Evolutionary conservation across 192 early-diverging fungal species (phyloP).

Genomic region (Coemansia umbellata): DNA sequence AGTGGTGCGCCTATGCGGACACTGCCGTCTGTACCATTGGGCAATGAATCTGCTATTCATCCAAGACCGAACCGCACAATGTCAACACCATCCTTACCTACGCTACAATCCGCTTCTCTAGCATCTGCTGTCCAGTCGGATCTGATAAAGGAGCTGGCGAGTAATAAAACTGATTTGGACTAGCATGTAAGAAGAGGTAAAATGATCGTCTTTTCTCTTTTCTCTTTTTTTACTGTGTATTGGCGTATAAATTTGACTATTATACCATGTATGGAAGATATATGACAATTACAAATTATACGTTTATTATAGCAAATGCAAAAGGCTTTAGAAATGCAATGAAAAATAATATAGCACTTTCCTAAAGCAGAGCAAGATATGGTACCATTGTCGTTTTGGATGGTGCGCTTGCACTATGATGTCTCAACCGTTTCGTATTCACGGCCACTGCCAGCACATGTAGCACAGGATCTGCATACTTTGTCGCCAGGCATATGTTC

Average conservation of each 20-base stretch:
- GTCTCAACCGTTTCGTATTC: not conserved
- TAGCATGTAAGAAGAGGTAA: no score
- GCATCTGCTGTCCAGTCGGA: slow-evolving; percentile 20
- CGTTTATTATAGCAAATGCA: no score
- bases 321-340: no score
- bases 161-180: slow-evolving; percentile 7
- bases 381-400: not conserved
- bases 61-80: slow-evolving; percentile 18
- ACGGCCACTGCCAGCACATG: not conserved
- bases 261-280: no score
- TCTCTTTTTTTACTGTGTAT: no score
- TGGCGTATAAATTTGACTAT: no score
- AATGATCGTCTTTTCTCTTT: no score
- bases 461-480: slow-evolving; percentile 35
- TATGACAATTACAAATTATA: no score
- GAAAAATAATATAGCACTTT: not conserved
- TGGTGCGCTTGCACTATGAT: not conserved
- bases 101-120: slow-evolving; percentile 27
- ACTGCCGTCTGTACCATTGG: not conserved
- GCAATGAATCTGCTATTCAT: not conserved
- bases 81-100: slow-evolving; percentile 28
- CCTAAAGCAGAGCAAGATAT: not conserved
- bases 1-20: not conserved
- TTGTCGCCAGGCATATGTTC: slow-evolving; percentile 13
- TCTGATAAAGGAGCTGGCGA: slow-evolving; percentile 9